Evolutionary conservation across 2,329 filamentous ascomycete species (phyloP).

Genomic region (Tolypocladium inflatum): DNA sequence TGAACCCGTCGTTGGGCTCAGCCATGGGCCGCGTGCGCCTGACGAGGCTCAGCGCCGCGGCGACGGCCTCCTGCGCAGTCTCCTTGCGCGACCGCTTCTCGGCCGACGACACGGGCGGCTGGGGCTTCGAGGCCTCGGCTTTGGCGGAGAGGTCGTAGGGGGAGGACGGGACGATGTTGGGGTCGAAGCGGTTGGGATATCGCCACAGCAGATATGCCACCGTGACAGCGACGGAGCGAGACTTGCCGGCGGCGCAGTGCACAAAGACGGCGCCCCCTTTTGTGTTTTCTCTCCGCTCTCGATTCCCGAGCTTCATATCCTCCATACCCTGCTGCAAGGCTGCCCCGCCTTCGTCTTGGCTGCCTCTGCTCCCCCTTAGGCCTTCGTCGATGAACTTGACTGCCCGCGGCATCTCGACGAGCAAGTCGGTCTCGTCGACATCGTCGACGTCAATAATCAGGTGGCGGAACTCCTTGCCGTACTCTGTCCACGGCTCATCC

Average conservation of each 20-base stretch:
- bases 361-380: slow-evolving; percentile 12
- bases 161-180: slow-evolving; percentile 21
- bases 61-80: slow-evolving; percentile 37
- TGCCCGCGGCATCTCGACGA: slow-evolving; percentile 69
- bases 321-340: slow-evolving; percentile 5
- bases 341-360: not conserved
- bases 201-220: slow-evolving; percentile 77
- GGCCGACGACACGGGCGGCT: slow-evolving; percentile 1
- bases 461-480: slow-evolving; percentile 55
- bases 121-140: not conserved
- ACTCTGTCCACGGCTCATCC: slow-evolving; percentile 36
- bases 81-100: slow-evolving; percentile 16
- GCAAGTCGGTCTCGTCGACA: slow-evolving; percentile 76
- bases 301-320: not conserved
- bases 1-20: slow-evolving; percentile 88
- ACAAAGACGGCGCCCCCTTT: slow-evolving; percentile 39
- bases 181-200: slow-evolving; percentile 43
- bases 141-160: slow-evolving; percentile 8
- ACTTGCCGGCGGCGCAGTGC: slow-evolving; percentile 90
- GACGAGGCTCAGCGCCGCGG: slow-evolving; percentile 58
- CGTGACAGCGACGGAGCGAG: slow-evolving; percentile 75
- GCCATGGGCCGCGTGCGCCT: slow-evolving; percentile 64
- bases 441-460: slow-evolving; percentile 81
- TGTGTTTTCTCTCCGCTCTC: slow-evolving; percentile 5
- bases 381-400: slow-evolving; percentile 78